Conservation (phyloP, 2,329 filamentous ascomycete species). For the Ceratocystis diversiconidia region DNA sequence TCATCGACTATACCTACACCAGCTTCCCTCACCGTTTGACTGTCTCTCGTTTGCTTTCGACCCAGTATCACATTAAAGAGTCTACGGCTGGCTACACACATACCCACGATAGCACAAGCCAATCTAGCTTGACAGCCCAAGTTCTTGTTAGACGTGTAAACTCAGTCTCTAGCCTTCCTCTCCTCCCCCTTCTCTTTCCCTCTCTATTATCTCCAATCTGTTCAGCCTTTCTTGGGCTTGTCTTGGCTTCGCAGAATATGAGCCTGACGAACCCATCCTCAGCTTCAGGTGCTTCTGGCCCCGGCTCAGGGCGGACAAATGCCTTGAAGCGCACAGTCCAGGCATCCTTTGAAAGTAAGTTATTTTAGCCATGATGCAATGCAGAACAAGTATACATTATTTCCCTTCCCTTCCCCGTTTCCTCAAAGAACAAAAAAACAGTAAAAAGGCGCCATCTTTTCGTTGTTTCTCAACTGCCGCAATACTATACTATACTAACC, state of each 20-base stretch:
- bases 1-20: not conserved
- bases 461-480: not conserved
- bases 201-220: not conserved
- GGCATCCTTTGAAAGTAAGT: conserved; percentile 29
- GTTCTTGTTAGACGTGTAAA: too few species aligned
- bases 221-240: not conserved
- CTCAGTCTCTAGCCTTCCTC: too few species aligned
- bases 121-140: not conserved
- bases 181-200: not conserved
- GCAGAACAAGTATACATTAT: too few species aligned
- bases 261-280: conserved; percentile 41
- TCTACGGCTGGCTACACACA: not conserved
- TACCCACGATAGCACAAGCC: not conserved
- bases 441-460: too few species aligned
- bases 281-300: conserved; percentile 35
- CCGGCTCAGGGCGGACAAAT: conserved; percentile 34
- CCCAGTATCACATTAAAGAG: not conserved
- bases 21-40: not conserved
- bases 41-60: not conserved
- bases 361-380: not conserved
- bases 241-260: conserved; percentile 25
- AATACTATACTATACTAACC: not conserved
- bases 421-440: too few species aligned
- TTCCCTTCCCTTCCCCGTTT: too few species aligned
- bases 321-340: conserved; percentile 37